A percentile compares a stretch with the other conserved stretches of the same genome.
phyloP scores from a whole-genome alignment of 2,329 filamentous ascomycete species.

The Sporothrix mexicana region DNA sequence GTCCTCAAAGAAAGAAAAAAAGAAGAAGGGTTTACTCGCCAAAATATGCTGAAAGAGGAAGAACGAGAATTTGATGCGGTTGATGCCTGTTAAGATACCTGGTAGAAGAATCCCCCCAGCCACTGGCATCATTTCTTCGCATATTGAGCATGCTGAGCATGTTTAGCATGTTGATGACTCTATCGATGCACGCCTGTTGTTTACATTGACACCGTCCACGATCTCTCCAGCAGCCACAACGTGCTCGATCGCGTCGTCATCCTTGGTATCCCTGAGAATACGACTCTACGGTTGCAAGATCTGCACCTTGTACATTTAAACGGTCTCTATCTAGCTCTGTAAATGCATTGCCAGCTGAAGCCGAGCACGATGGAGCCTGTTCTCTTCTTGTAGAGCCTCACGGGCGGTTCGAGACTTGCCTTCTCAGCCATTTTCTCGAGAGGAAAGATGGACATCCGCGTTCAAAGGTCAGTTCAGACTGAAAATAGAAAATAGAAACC shows the following conservation, averaged over 20 bases:
- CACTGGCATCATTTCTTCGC: neutral
- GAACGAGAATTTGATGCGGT: neutral
- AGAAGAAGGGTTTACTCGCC: neutral
- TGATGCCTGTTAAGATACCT: neutral
- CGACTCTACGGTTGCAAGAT: neutral
- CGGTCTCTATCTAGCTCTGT: neutral
- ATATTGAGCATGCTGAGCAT: neutral
- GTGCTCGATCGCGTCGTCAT: neutral
- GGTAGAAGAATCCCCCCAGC: neutral
- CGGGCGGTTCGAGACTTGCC: neutral
- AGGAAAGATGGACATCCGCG: neutral
- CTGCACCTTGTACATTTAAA: neutral
- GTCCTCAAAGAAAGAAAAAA: too few relatives aligned
- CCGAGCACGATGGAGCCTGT: neutral
- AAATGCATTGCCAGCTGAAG: neutral
- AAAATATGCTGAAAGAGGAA: slow-evolving; percentile 9
- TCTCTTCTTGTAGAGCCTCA: neutral
- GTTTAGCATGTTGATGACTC: neutral
- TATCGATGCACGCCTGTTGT: neutral
- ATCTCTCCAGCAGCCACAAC: slow-evolving; percentile 11
- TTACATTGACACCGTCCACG: neutral
- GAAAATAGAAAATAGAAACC: slow-evolving; percentile 5
- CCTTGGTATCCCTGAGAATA: slow-evolving; percentile 10
- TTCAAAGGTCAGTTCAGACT: neutral
- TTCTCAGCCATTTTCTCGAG: neutral